These are phyloP conservation scores for Hyaloscypha variabilis DNA, from an alignment of 495 filamentous ascomycete genomes.

Conservation along the genomic window DNA sequence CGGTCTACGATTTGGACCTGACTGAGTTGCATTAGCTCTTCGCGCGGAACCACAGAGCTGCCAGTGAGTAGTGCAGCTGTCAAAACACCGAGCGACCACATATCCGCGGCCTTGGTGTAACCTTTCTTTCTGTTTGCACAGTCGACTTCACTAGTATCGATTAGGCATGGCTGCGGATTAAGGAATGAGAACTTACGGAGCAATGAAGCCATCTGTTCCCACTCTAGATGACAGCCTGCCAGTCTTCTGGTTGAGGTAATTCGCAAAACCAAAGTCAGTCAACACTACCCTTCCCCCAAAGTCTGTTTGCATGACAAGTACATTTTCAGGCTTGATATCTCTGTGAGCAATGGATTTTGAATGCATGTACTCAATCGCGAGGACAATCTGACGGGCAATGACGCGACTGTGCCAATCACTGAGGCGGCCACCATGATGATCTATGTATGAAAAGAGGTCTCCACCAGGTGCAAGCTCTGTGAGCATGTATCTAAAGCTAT, in stretches of 20 bases:
- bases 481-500: slow-evolving; percentile 59
- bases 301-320: slow-evolving; percentile 70
- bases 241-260: slow-evolving; percentile 33
- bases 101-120: slow-evolving; percentile 63
- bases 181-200: slow-evolving; percentile 62
- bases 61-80: slow-evolving; percentile 55
- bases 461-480: slow-evolving; percentile 69
- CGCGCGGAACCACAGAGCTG: slow-evolving; percentile 32
- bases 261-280: slow-evolving; percentile 72
- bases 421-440: slow-evolving; percentile 46
- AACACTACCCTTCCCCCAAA: slow-evolving; percentile 61
- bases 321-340: slow-evolving; percentile 95
- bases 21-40: slow-evolving; percentile 18
- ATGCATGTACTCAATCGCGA: slow-evolving; percentile 81
- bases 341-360: slow-evolving; percentile 80
- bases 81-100: slow-evolving; percentile 65
- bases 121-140: slow-evolving; percentile 36
- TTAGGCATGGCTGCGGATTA: slow-evolving; percentile 16
- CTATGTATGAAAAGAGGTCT: slow-evolving; percentile 56
- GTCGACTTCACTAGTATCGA: slow-evolving; percentile 50
- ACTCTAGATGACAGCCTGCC: slow-evolving; percentile 62
- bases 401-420: slow-evolving; percentile 75
- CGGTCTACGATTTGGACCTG: slow-evolving; percentile 36
- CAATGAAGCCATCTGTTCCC: slow-evolving; percentile 67
- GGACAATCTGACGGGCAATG: slow-evolving; percentile 80